phyloP scores from a whole-genome alignment of 805 yeast genomes.

The Wickerhamomyces strasburgensis region DNA sequence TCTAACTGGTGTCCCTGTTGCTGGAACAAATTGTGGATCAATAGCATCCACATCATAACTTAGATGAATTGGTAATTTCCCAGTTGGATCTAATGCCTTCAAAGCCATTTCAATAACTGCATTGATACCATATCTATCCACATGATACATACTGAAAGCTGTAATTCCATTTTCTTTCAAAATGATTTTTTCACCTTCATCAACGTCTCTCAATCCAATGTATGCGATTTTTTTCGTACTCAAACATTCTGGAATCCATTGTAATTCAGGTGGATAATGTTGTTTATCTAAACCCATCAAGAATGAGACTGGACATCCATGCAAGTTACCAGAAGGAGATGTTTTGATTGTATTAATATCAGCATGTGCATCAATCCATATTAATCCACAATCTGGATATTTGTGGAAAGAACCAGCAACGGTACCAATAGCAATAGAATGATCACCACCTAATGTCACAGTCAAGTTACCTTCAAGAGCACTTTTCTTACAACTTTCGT shows the following conservation, averaged over 20 bases:
- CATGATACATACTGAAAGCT: constrained; percentile 93
- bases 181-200: constrained; percentile 74
- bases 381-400: constrained; percentile 80
- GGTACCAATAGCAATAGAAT: constrained; percentile 92
- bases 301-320: constrained; percentile 95
- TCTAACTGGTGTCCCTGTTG: constrained; percentile 96
- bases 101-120: constrained; percentile 90
- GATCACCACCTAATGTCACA: constrained; percentile 93
- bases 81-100: constrained; percentile 66
- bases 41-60: constrained; percentile 96
- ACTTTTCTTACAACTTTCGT: constrained; percentile 51
- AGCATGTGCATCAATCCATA: constrained; percentile 99
- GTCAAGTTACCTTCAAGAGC: constrained; percentile 54
- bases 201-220: constrained; percentile 93
- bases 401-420: constrained; percentile 75
- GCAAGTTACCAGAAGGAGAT: constrained; percentile 85
- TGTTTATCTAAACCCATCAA: constrained; percentile 73
- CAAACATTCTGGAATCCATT: constrained; percentile 74
- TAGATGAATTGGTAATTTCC: constrained; percentile 71
- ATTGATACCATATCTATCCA: constrained; percentile 90
- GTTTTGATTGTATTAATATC: constrained; percentile 87
- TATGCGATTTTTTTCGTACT: constrained; percentile 73
- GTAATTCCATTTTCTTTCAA: constrained; percentile 66
- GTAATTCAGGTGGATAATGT: constrained; percentile 64
- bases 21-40: constrained; percentile 91